Evolutionary conservation across 2,329 filamentous ascomycete genomes (phyloP).

Genomic region (Pyricularia sp.): DNA sequence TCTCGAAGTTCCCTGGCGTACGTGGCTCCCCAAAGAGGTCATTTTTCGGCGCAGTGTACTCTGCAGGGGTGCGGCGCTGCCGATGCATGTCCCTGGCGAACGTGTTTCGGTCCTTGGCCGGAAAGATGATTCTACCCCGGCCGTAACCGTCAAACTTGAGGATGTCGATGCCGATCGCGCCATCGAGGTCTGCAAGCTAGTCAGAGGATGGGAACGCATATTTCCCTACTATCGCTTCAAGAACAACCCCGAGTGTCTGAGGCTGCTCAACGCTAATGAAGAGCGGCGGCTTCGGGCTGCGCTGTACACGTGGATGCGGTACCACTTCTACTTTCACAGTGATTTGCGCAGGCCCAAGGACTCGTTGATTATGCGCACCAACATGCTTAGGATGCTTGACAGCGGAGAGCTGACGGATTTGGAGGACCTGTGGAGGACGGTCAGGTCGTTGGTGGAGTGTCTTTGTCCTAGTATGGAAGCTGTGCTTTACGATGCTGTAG

Average conservation of each 20-base stretch:
- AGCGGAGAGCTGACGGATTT: slow-evolving; percentile 35
- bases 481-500: slow-evolving; percentile 22
- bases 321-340: slow-evolving; percentile 41
- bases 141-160: slow-evolving; percentile 11
- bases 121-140: slow-evolving; percentile 2
- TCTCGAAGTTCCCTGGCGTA: slow-evolving; percentile 18
- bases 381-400: slow-evolving; percentile 32
- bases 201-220: slow-evolving; percentile 29
- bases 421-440: slow-evolving; percentile 33
- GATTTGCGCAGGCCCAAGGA: slow-evolving; percentile 20
- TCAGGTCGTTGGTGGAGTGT: slow-evolving; percentile 32
- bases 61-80: slow-evolving; percentile 9
- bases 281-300: slow-evolving; percentile 37
- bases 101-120: neutral
- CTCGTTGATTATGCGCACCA: slow-evolving; percentile 26
- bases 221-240: slow-evolving; percentile 29
- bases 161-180: slow-evolving; percentile 18
- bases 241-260: slow-evolving; percentile 29
- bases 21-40: slow-evolving; percentile 28
- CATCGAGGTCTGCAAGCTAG: slow-evolving; percentile 20
- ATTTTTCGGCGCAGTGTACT: slow-evolving; percentile 22
- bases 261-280: slow-evolving; percentile 32
- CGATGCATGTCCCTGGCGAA: neutral
- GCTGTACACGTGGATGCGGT: slow-evolving; percentile 46
- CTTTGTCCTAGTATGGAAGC: slow-evolving; percentile 36